Evolutionary conservation across 371 early-diverging fungal genomes (phyloP).

Genomic region (Lichtheimia ramosa): DNA sequence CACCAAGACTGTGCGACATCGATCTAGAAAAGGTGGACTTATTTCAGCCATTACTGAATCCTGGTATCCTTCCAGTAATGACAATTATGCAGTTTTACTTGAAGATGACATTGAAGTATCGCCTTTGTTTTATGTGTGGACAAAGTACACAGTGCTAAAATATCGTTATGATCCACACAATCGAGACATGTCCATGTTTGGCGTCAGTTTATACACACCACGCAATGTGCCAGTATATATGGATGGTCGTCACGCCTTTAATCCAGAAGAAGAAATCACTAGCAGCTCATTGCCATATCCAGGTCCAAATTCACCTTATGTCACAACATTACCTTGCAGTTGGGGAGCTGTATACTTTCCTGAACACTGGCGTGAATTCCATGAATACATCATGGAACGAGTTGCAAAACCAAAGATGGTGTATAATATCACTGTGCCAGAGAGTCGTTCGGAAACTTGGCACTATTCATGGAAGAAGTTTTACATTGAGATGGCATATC

Average conservation of each 20-base stretch:
- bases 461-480: conserved; percentile 70
- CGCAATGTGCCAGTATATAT: conserved; percentile 56
- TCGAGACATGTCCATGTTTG: conserved; percentile 33
- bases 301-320: conserved; percentile 40
- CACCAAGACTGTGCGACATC: conserved; percentile 50
- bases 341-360: conserved; percentile 78
- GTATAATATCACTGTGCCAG: conserved; percentile 59
- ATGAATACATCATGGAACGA: conserved; percentile 57
- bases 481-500: conserved; percentile 67
- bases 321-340: conserved; percentile 65
- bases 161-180: conserved; percentile 47
- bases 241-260: conserved; percentile 52
- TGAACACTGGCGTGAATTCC: conserved; percentile 71
- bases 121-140: conserved; percentile 60
- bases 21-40: conserved; percentile 60
- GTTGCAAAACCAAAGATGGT: conserved; percentile 35
- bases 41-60: conserved; percentile 66
- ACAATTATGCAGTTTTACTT: conserved; percentile 59
- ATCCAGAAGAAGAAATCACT: conserved; percentile 38
- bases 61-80: conserved; percentile 56
- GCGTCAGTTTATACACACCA: conserved; percentile 63
- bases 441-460: conserved; percentile 62
- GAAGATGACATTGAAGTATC: conserved; percentile 70
- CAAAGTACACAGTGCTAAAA: conserved; percentile 56
- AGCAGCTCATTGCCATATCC: neutral